Evolutionary conservation across 805 yeast genomes (phyloP).

Genomic region (Ogataea methylovora): DNA sequence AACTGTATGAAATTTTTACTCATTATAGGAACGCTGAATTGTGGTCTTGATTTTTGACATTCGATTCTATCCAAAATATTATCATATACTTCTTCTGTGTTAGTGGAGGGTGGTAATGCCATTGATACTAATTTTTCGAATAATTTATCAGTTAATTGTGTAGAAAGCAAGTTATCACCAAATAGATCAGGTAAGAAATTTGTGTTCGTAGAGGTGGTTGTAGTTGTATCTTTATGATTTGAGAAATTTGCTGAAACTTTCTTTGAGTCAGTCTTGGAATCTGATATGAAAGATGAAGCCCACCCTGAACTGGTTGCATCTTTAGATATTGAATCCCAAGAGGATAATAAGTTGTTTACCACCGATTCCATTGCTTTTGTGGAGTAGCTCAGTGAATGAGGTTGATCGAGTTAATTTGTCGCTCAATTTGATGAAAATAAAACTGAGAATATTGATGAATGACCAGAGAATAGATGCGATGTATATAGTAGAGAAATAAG

Average conservation of each 20-base stretch:
- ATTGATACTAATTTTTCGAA: slow-evolving; percentile 64
- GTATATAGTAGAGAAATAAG: too few species aligned
- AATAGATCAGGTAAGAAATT: slow-evolving; percentile 2
- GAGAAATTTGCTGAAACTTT: slow-evolving; percentile 7
- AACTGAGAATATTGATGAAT: too few species aligned
- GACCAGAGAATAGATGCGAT: too few species aligned
- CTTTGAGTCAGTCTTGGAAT: background rate
- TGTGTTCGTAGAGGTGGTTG: slow-evolving; percentile 1
- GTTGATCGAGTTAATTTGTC: too few species aligned
- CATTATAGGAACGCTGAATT: slow-evolving; percentile 61
- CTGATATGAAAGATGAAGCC: slow-evolving; percentile 3
- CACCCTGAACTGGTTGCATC: slow-evolving; percentile 3
- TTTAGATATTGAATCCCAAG: slow-evolving; percentile 18
- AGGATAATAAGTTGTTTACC: slow-evolving; percentile 18
- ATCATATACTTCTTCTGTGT: slow-evolving; percentile 31
- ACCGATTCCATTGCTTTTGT: slow-evolving; percentile 19
- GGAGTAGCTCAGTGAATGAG: too few species aligned
- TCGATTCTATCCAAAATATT: slow-evolving; percentile 46
- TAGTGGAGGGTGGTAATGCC: slow-evolving; percentile 61
- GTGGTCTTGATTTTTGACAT: slow-evolving; percentile 58
- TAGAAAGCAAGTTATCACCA: slow-evolving; percentile 13
- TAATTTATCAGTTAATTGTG: slow-evolving; percentile 54
- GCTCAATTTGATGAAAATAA: too few species aligned
- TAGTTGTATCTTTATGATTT: background rate
- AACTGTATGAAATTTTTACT: slow-evolving; percentile 57